Conservation (phyloP, 345 rosid genomes). For the Pistacia atlantica region DNA sequence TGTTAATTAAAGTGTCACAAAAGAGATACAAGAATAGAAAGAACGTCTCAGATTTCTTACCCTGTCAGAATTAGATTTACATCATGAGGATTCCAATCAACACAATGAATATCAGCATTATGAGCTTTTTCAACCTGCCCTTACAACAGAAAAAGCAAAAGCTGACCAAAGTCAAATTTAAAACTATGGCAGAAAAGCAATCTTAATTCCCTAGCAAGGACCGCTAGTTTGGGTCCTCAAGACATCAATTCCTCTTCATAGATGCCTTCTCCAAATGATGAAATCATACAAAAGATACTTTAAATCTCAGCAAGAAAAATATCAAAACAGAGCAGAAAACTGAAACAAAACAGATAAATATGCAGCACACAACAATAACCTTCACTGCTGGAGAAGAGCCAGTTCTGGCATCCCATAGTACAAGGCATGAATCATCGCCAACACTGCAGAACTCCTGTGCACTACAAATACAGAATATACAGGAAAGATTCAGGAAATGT, state of each 20-base stretch:
- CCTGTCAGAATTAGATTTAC: slow-evolving; percentile 64
- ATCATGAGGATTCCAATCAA: slow-evolving; percentile 78
- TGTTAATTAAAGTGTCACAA: not conserved
- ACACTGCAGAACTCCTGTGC: slow-evolving; percentile 69
- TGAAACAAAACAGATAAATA: not conserved
- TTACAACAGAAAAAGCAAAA: not conserved
- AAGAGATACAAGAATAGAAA: not conserved
- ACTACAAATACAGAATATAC: slow-evolving; percentile 30
- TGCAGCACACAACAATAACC: slow-evolving; percentile 33
- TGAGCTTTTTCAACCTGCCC: slow-evolving; percentile 73
- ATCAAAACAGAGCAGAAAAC: not conserved
- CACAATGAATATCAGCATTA: slow-evolving; percentile 66
- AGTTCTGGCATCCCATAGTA: slow-evolving; percentile 68
- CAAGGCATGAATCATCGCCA: slow-evolving; percentile 77
- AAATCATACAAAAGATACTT: not conserved
- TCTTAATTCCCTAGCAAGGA: not conserved
- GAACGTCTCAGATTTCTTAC: slow-evolving; percentile 25
- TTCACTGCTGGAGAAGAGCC: slow-evolving; percentile 56
- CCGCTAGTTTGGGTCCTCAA: not conserved
- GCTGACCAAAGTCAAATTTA: not conserved
- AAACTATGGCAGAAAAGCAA: not conserved
- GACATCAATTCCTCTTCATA: not conserved
- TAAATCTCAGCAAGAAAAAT: not conserved
- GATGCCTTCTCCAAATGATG: not conserved
- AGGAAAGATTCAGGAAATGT: not conserved